Evolutionary conservation across 148 eudicot genomes (phyloP).

Genomic region (Vaccinium vitisidaea): DNA sequence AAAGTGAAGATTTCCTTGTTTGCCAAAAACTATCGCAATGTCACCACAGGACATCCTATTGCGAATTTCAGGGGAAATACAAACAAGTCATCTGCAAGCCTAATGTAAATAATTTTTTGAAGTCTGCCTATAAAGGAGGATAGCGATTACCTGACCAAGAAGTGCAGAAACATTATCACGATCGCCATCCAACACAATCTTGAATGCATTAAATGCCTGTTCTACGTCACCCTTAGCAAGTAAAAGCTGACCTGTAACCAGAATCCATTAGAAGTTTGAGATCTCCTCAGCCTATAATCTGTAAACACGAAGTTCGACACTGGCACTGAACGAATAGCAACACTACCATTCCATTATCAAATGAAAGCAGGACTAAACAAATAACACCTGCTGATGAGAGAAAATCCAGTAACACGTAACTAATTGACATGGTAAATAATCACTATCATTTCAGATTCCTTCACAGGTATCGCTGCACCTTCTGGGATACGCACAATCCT

Average conservation of each 20-base stretch:
- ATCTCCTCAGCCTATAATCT: background rate
- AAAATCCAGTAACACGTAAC: background rate
- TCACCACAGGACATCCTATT: background rate
- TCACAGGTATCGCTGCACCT: background rate
- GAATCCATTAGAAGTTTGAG: background rate
- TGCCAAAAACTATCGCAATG: background rate
- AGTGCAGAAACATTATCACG: slow-evolving; percentile 93
- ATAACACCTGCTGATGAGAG: background rate
- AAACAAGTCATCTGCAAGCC: background rate
- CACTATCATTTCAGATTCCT: background rate
- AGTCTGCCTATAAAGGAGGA: background rate
- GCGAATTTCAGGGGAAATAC: background rate
- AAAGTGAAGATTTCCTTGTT: background rate
- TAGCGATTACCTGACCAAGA: slow-evolving; percentile 82
- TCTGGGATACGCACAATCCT: background rate
- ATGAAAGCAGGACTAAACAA: background rate
- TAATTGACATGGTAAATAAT: background rate
- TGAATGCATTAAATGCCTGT: slow-evolving; percentile 82
- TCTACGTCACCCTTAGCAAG: slow-evolving; percentile 89
- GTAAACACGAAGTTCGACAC: background rate
- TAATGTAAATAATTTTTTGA: background rate
- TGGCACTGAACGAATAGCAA: background rate
- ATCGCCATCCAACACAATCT: slow-evolving; percentile 90
- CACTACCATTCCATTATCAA: slow-evolving; percentile 5
- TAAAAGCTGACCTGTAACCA: slow-evolving; percentile 81